Evolutionary conservation across 495 filamentous ascomycete species (phyloP), one percentile per base, ranked within the genome.

Genomic region (Immersiella caudata): DNA sequence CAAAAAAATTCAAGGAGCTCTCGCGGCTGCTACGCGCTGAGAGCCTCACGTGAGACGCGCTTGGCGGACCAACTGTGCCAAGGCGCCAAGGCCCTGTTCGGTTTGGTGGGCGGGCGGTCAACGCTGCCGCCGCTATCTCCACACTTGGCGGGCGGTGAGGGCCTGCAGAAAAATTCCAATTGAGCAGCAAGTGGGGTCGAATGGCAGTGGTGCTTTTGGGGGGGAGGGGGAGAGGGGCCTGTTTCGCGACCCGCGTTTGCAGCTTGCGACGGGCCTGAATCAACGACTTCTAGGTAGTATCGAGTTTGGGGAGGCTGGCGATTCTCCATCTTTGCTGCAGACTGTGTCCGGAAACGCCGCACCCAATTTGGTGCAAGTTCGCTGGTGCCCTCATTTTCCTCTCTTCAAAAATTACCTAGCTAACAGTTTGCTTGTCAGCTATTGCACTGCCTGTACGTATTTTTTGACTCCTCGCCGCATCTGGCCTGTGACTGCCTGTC

Each of bases 381-480:
- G n/a, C 5, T n/a, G 3, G 52, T 55, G 20, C 7, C 25, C n/a
- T 26, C 25, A 24, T 12, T 2, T 4, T 6, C 2, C 16, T 46
- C 40, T 12, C 11, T 14, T 18, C 40, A 46, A 46, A 14, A 46
- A 46, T 46, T 46, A 46, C 9, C 11, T 46, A 14, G 9, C 40
- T 2, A 46, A 46, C 5, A 46, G 4, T 46, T 46, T 46, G 5
- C 29, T 4, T 3, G 29, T 8, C 29, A 33, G 3, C 8, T 8
- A 33, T 33, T 33, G 4, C 29, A 33, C 8, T 33, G 8, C 29
- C 14, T 46, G 40, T 46, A 18, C 6, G 40, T 46, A 46, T 60
- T 49, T 50, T 59, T 36, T 64, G 64, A 70, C 58, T 70, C 64
- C 52, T 67, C 68, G 64, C 68, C 60, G 68, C 36, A 49, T 24